Conservation (phyloP, 495 filamentous ascomycete species). For the Geoglossum glabrum region DNA sequence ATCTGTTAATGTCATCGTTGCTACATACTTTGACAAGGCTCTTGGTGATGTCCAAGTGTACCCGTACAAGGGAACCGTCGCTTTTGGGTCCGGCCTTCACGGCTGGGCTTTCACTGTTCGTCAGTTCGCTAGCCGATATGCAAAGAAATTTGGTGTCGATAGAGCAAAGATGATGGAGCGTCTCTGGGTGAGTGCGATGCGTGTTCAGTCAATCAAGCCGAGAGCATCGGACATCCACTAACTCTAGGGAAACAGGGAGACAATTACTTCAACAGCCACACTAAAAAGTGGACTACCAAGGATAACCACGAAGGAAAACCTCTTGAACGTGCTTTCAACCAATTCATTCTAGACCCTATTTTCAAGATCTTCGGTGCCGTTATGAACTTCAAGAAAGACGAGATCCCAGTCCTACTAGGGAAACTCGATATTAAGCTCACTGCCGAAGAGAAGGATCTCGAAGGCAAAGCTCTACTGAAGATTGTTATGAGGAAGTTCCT, state of each 20-base stretch:
- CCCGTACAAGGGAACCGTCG: slow-evolving; percentile 87
- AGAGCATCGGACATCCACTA: not conserved
- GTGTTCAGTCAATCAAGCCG: not conserved
- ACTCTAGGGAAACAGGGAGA: slow-evolving; percentile 42
- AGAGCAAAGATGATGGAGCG: slow-evolving; percentile 99
- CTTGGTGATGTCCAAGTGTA: slow-evolving; percentile 98
- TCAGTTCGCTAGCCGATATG: slow-evolving; percentile 90
- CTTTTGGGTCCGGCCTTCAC: slow-evolving; percentile 99
- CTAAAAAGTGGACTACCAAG: slow-evolving; percentile 98
- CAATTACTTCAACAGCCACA: slow-evolving; percentile 98
- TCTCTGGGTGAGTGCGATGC: slow-evolving; percentile 57
- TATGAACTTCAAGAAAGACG: slow-evolving; percentile 98
- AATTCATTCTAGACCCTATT: slow-evolving; percentile 97
- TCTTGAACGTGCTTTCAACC: slow-evolving; percentile 95
- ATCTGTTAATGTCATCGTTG: slow-evolving; percentile 98
- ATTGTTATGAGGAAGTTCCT: slow-evolving; percentile 96
- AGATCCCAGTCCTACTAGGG: slow-evolving; percentile 58
- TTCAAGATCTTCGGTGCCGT: slow-evolving; percentile 91
- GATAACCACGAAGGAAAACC: slow-evolving; percentile 60
- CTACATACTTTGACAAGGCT: slow-evolving; percentile 92
- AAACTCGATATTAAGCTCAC: slow-evolving; percentile 88
- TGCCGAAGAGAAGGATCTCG: slow-evolving; percentile 72
- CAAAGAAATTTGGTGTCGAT: slow-evolving; percentile 99
- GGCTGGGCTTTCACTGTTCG: slow-evolving; percentile 99
- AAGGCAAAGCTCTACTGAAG: slow-evolving; percentile 95